Percentiles rank a stretch among this genome's conserved stretches.
Evolutionary conservation across 2,329 filamentous ascomycete species (phyloP).

Genomic region (Epichloe sibirici): DNA sequence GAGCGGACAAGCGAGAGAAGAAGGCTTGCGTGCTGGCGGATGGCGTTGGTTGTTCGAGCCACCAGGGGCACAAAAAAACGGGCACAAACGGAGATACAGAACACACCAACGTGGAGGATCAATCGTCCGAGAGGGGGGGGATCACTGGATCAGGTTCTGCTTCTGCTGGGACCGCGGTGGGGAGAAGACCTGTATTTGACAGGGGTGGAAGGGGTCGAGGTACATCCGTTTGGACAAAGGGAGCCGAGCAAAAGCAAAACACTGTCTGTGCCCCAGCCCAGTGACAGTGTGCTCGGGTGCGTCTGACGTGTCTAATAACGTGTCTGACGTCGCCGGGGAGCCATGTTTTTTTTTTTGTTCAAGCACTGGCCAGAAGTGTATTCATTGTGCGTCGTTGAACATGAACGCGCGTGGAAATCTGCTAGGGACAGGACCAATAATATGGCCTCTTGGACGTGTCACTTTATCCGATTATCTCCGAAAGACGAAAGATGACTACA

Average conservation of each 20-base stretch:
- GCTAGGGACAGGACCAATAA: no score
- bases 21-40: not conserved
- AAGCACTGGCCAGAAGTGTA: not conserved
- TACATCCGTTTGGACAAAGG: not conserved
- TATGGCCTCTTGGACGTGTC: no score
- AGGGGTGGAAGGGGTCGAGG: no score
- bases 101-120: constrained; percentile 2
- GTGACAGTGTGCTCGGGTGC: not conserved
- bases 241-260: not conserved
- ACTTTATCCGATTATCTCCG: no score
- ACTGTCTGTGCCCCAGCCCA: not conserved
- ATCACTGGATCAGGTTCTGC: not conserved
- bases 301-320: not conserved
- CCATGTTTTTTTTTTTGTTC: not conserved
- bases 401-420: no score
- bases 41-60: not conserved
- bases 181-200: no score
- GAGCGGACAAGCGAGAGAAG: not conserved
- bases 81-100: not conserved
- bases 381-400: no score
- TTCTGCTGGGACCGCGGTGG: no score
- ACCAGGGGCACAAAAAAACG: not conserved
- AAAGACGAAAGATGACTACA: no score
- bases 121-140: constrained; percentile 1
- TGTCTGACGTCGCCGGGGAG: no score